Conservation (phyloP, 805 yeast genomes). For the Cyberlindnera mississippiensis region DNA sequence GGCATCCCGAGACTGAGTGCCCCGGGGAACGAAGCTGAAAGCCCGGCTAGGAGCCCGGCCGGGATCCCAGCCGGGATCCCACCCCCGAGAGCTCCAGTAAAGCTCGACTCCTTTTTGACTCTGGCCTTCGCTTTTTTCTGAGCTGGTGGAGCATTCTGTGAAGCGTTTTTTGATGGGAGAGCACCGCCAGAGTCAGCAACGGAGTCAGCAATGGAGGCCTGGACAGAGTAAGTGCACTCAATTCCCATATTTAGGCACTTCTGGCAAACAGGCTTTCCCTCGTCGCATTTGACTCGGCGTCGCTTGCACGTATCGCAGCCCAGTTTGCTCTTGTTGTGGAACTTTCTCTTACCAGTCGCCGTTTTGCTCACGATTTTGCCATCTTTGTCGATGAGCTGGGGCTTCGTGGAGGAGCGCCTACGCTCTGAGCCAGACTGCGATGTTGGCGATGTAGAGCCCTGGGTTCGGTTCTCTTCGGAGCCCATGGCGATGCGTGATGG, state of each 20-base stretch:
- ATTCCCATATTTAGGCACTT: constrained; percentile 80
- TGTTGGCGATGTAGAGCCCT: constrained; percentile 2
- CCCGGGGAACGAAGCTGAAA: no score
- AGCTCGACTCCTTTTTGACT: no score
- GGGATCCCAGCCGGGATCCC: no score
- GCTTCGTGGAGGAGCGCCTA: constrained; percentile 10
- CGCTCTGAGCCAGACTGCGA: constrained; percentile 5
- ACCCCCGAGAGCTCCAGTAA: no score
- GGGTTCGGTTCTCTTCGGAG: neutral
- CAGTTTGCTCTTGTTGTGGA: constrained; percentile 81
- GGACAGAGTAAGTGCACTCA: constrained; percentile 57
- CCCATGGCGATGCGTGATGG: neutral
- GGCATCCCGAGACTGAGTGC: no score
- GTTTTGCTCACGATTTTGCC: constrained; percentile 38
- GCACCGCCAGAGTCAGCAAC: no score
- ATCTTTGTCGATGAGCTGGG: constrained; percentile 32
- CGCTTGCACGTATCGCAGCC: constrained; percentile 90
- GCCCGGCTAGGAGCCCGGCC: no score
- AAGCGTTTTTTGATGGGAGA: no score
- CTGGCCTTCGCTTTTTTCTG: neutral
- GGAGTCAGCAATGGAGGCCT: no score
- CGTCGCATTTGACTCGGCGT: constrained; percentile 92
- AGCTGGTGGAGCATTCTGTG: neutral
- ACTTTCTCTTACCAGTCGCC: constrained; percentile 73
- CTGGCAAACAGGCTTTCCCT: constrained; percentile 69